These are phyloP conservation scores for Salvia miltiorrhiza DNA, from an alignment of 257 asterid genomes.

Conservation along the genomic window DNA sequence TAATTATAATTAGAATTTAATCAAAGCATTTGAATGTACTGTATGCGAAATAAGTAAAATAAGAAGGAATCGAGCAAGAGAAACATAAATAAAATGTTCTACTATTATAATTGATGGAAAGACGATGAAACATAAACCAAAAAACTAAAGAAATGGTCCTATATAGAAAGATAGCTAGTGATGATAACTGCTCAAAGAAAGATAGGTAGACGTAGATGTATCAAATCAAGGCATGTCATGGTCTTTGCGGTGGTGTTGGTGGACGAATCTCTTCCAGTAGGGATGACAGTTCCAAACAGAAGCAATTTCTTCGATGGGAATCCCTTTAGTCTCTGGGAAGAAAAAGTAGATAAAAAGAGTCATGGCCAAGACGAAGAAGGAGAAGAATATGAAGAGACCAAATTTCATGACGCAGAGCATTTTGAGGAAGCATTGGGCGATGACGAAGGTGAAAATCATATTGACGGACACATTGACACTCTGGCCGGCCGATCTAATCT, in stretches of 20 bases:
- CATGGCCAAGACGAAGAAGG: constrained; percentile 17
- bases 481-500: constrained; percentile 35
- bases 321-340: constrained; percentile 28
- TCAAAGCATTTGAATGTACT: too few species aligned
- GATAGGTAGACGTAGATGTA: not conserved
- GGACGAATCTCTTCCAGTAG: not conserved
- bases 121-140: too few species aligned
- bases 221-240: not conserved
- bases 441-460: constrained; percentile 31
- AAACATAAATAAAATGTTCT: too few species aligned
- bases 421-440: constrained; percentile 16
- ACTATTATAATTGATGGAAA: too few species aligned
- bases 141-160: too few species aligned
- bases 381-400: constrained; percentile 30
- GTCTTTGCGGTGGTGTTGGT: not conserved
- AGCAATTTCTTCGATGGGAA: constrained; percentile 30
- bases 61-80: too few species aligned
- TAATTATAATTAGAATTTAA: too few species aligned
- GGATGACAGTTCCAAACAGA: not conserved
- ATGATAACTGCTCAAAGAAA: not conserved
- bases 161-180: too few species aligned
- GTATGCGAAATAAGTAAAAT: too few species aligned
- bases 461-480: constrained; percentile 27
- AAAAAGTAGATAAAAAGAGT: constrained; percentile 10
- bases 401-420: constrained; percentile 30